Conservation (phyloP, 1,139 yeast species). For the Cylindricascospora bacillispora region DNA sequence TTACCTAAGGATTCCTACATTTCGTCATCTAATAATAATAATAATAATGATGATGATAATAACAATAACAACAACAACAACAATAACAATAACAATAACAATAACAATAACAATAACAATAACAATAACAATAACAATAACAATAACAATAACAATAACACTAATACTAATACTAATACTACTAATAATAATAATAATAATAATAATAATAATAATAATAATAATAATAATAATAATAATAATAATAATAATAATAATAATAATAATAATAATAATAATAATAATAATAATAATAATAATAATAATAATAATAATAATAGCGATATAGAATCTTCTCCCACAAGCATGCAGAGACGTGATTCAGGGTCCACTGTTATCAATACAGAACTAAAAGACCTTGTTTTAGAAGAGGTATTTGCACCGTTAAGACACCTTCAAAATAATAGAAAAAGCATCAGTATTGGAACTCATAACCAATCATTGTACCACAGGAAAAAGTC, state of each 20-base stretch:
- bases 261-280: no score
- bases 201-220: no score
- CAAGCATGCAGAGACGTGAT: no score
- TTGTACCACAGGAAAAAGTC: slow-evolving; percentile 3
- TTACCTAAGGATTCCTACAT: slow-evolving; percentile 22
- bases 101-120: background rate
- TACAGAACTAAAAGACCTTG: slow-evolving; percentile 50
- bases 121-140: no score
- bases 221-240: no score
- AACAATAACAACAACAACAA: slow-evolving; percentile 3
- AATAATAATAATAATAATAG: no score
- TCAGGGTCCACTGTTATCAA: slow-evolving; percentile 57
- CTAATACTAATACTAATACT: no score
- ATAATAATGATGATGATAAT: slow-evolving; percentile 2
- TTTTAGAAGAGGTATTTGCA: slow-evolving; percentile 58
- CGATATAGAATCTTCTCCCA: no score
- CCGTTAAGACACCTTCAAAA: slow-evolving; percentile 25
- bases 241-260: no score
- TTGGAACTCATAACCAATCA: slow-evolving; percentile 3
- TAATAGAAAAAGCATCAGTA: slow-evolving; percentile 5
- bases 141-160: no score
- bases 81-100: background rate
- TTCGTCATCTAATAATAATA: slow-evolving; percentile 8
- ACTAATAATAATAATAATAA: no score
- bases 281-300: no score